Percentiles rank a stretch among this genome's conserved stretches.
These are phyloP conservation scores for Elasticomyces elasticus DNA, from an alignment of 495 filamentous ascomycete species.

Conservation along the genomic window DNA sequence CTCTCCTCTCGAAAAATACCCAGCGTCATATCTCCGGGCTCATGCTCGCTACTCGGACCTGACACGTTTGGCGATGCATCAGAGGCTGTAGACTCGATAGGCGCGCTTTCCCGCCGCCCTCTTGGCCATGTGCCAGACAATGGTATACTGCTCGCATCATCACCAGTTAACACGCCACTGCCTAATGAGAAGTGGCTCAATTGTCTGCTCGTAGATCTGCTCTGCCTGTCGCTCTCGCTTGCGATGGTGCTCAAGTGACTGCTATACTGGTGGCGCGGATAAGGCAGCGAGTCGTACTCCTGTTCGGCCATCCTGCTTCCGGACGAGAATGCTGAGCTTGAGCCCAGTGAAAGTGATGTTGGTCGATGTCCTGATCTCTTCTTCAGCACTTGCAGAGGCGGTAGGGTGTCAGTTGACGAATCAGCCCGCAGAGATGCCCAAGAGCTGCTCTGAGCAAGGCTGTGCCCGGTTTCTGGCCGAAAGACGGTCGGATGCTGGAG, in stretches of 20 bases:
- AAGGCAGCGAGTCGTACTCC: conserved; percentile 15
- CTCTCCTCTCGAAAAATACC: conserved; percentile 18
- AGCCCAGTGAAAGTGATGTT: conserved; percentile 2
- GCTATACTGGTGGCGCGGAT: conserved; percentile 22
- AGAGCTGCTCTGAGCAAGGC: conserved; percentile 26
- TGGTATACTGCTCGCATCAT: conserved; percentile 17
- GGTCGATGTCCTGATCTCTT: conserved; percentile 15
- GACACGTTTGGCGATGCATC: not conserved
- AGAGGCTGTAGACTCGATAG: conserved; percentile 4
- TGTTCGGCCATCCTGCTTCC: conserved; percentile 9
- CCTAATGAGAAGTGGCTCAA: conserved; percentile 22
- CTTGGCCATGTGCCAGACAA: conserved; percentile 4
- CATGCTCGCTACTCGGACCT: not conserved
- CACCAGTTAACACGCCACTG: conserved; percentile 19
- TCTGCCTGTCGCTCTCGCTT: conserved; percentile 28
- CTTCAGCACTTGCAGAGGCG: conserved; percentile 21
- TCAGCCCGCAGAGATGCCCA: conserved; percentile 15
- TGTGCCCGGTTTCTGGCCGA: conserved; percentile 26
- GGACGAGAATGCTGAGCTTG: not conserved
- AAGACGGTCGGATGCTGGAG: conserved; percentile 27
- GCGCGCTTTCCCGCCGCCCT: conserved; percentile 13
- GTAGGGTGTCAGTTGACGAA: conserved; percentile 18
- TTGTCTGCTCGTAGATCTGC: conserved; percentile 17
- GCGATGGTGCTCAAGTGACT: conserved; percentile 33
- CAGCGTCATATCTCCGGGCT: conserved; percentile 18